These are phyloP conservation scores for Stagonosporopsis vannaccii DNA, from an alignment of 2,329 filamentous ascomycete genomes.

Conservation along the genomic window DNA sequence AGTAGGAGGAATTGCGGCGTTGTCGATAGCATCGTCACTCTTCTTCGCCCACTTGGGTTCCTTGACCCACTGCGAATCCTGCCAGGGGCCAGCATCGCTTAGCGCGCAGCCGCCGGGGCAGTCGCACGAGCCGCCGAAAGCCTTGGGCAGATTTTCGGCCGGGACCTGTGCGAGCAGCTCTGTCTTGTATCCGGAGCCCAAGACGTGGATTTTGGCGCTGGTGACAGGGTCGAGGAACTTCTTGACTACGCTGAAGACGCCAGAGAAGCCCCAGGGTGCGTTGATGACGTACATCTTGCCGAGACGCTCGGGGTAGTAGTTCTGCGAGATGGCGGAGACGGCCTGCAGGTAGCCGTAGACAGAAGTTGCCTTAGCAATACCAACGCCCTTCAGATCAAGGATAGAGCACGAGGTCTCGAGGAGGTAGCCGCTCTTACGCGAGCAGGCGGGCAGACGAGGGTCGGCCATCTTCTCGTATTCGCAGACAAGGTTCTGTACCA, in stretches of 20 bases:
- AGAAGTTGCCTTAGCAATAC: slow-evolving; percentile 77
- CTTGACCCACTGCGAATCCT: slow-evolving; percentile 71
- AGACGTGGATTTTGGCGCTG: slow-evolving; percentile 91
- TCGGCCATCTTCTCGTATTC: slow-evolving; percentile 98
- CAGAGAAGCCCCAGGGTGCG: slow-evolving; percentile 92
- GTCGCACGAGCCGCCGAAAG: slow-evolving; percentile 83
- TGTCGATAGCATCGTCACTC: slow-evolving; percentile 41
- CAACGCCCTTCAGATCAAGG: slow-evolving; percentile 97
- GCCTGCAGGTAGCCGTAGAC: slow-evolving; percentile 89
- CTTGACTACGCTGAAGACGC: slow-evolving; percentile 86
- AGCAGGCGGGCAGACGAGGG: slow-evolving; percentile 92
- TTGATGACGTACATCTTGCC: slow-evolving; percentile 98
- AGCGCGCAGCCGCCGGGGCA: slow-evolving; percentile 84
- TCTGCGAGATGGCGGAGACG: slow-evolving; percentile 90
- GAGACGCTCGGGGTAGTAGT: slow-evolving; percentile 98
- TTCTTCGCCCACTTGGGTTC: slow-evolving; percentile 60
- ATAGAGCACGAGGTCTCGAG: slow-evolving; percentile 98
- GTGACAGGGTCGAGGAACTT: slow-evolving; percentile 96
- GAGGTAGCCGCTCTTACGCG: slow-evolving; percentile 85
- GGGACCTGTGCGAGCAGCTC: slow-evolving; percentile 86
- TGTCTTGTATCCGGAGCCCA: slow-evolving; percentile 81
- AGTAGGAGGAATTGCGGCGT: slow-evolving; percentile 41
- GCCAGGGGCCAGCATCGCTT: slow-evolving; percentile 92
- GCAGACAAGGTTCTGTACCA: slow-evolving; percentile 94
- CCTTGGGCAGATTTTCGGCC: slow-evolving; percentile 85